These are phyloP conservation scores for Pyrus bretschneideri DNA, from an alignment of 306 rosid genomes.

Conservation along the genomic window DNA sequence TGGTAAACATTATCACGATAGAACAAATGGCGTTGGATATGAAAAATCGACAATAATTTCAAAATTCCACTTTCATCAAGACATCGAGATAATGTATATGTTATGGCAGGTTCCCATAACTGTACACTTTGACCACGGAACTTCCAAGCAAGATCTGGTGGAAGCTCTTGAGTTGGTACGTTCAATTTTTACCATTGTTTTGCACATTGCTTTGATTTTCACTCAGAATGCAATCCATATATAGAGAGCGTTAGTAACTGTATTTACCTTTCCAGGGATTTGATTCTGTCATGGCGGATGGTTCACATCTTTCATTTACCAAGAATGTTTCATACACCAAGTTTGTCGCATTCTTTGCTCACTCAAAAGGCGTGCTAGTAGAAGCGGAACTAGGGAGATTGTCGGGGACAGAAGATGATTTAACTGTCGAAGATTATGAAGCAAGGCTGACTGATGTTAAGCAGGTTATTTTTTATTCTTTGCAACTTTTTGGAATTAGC, in stretches of 20 bases:
- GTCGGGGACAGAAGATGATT: constrained; percentile 95
- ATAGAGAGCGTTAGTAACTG: constrained; percentile 5
- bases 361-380: constrained; percentile 64
- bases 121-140: constrained; percentile 96
- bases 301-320: constrained; percentile 77
- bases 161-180: constrained; percentile 85
- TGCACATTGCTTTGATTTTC: background rate
- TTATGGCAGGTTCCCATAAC: constrained; percentile 69
- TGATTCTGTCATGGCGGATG: constrained; percentile 89
- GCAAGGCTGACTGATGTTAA: constrained; percentile 76
- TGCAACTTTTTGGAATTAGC: background rate
- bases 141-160: constrained; percentile 69
- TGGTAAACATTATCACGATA: background rate
- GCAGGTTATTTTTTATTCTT: constrained; percentile 40
- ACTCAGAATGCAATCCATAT: constrained; percentile 6
- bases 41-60: background rate
- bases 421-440: constrained; percentile 88
- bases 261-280: constrained; percentile 56
- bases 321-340: constrained; percentile 74
- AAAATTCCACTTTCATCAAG: background rate
- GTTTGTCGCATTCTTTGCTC: constrained; percentile 67
- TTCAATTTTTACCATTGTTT: constrained; percentile 11
- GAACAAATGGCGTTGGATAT: background rate
- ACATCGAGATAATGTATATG: constrained; percentile 7
- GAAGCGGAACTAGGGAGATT: constrained; percentile 96